These are phyloP conservation scores for Chaetomium olivaceum DNA, from an alignment of 2,329 filamentous ascomycete species.

Conservation along the genomic window DNA sequence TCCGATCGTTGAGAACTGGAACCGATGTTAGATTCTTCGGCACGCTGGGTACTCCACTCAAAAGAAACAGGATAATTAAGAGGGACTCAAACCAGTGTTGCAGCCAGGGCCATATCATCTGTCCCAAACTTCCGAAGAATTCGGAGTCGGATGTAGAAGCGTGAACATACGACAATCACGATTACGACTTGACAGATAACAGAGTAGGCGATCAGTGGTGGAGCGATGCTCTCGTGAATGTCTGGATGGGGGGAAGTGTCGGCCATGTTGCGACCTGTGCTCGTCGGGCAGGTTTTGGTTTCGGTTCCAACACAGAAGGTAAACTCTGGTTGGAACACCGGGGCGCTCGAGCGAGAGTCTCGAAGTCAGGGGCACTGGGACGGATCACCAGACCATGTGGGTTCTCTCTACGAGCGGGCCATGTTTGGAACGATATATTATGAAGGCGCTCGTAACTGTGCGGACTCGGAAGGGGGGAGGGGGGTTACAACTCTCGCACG, in stretches of 20 bases:
- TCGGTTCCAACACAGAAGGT: not conserved
- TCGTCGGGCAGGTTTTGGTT: not conserved
- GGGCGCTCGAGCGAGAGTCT: not conserved
- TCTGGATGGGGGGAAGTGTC: not conserved
- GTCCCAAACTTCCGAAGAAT: slow-evolving; percentile 10
- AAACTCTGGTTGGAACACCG: not conserved
- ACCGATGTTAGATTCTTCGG: not conserved
- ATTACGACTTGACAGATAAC: not conserved
- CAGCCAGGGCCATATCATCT: slow-evolving; percentile 3
- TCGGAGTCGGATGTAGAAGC: slow-evolving; percentile 12
- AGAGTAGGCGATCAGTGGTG: not conserved
- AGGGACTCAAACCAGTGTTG: slow-evolving; percentile 7
- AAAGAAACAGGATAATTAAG: not conserved
- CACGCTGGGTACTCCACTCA: not conserved
- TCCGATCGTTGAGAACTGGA: not conserved
- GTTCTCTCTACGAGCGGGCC: not conserved
- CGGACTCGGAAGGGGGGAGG: not conserved
- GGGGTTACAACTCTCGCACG: not conserved
- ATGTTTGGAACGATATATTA: not conserved
- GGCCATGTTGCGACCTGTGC: not conserved
- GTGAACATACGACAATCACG: not conserved
- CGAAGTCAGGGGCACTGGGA: not conserved
- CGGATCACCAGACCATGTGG: not conserved
- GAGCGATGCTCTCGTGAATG: not conserved
- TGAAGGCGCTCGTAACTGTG: not conserved